Percentiles rank a stretch among this genome's conserved stretches.
These are phyloP conservation scores for Xanthoconium stramineum DNA, from an alignment of 768 basidiomycete species.

Conservation along the genomic window DNA sequence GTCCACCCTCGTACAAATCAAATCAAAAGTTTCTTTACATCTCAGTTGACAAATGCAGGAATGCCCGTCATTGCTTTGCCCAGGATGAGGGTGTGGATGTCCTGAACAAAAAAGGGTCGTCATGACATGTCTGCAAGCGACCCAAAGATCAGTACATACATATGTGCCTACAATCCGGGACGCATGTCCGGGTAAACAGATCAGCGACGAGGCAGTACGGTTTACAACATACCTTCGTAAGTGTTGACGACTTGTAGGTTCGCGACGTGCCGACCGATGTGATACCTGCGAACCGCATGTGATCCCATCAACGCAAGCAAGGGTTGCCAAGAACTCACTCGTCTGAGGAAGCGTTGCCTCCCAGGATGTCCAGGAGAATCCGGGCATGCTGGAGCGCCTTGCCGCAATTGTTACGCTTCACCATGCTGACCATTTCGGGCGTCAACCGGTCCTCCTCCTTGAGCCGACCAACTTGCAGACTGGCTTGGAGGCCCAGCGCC, in stretches of 20 bases:
- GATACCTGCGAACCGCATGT: conserved; percentile 53
- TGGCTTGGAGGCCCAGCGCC: conserved; percentile 72
- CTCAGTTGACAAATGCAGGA: conserved; percentile 72
- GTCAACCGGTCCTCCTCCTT: conserved; percentile 73
- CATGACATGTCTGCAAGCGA: neutral
- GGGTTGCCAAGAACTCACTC: conserved; percentile 53
- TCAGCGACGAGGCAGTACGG: neutral
- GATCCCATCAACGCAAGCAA: neutral
- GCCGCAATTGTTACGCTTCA: conserved; percentile 95
- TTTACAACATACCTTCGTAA: conserved; percentile 66
- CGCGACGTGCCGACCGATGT: conserved; percentile 90
- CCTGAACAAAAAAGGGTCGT: conserved; percentile 40
- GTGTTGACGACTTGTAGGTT: conserved; percentile 97
- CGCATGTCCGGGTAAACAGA: neutral
- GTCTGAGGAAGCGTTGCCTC: conserved; percentile 90
- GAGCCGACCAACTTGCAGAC: conserved; percentile 78
- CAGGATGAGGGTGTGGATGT: conserved; percentile 88
- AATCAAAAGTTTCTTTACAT: neutral
- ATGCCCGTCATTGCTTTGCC: conserved; percentile 92
- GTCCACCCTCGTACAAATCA: neutral
- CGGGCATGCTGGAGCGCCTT: conserved; percentile 86
- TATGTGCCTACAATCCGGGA: conserved; percentile 47
- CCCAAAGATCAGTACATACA: conserved; percentile 34
- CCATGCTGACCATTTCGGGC: conserved; percentile 92
- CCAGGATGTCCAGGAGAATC: conserved; percentile 82